phyloP scores from a whole-genome alignment of 257 asterid genomes.

The Phtheirospermum japonicum region DNA sequence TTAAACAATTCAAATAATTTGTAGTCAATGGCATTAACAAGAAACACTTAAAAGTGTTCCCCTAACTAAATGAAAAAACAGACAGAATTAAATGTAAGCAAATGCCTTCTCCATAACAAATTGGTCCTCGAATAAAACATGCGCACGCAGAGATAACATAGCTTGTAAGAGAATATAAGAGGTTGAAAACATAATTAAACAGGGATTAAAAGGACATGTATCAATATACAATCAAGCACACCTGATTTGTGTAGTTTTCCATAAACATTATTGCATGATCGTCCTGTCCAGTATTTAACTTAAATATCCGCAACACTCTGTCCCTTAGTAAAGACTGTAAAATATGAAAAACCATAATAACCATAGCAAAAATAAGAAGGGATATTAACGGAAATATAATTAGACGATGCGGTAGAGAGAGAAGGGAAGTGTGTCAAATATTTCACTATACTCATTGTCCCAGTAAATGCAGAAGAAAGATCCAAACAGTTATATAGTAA shows the following conservation, averaged over 20 bases:
- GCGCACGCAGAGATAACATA: neutral
- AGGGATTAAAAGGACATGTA: neutral
- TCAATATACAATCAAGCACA: slow-evolving; percentile 29
- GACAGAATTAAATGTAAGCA: neutral
- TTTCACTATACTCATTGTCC: neutral
- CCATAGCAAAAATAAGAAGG: slow-evolving; percentile 1
- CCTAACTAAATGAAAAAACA: neutral
- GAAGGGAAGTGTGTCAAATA: neutral
- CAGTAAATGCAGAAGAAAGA: slow-evolving; percentile 15
- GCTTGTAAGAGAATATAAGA: neutral
- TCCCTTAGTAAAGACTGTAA: slow-evolving; percentile 80
- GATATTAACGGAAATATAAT: neutral
- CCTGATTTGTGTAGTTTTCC: slow-evolving; percentile 86
- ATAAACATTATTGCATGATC: slow-evolving; percentile 90
- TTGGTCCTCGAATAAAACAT: neutral
- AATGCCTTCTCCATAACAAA: neutral
- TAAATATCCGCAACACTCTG: slow-evolving; percentile 64
- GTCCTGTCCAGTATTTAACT: slow-evolving; percentile 88
- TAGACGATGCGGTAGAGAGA: neutral
- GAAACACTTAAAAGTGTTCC: neutral
- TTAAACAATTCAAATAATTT: neutral
- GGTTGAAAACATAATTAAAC: slow-evolving; percentile 13
- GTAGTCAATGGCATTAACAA: neutral
- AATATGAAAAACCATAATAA: slow-evolving; percentile 23
- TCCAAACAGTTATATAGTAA: neutral